Evolutionary conservation across 805 yeast genomes (phyloP).

Genomic region (Metschnikowia similis): DNA sequence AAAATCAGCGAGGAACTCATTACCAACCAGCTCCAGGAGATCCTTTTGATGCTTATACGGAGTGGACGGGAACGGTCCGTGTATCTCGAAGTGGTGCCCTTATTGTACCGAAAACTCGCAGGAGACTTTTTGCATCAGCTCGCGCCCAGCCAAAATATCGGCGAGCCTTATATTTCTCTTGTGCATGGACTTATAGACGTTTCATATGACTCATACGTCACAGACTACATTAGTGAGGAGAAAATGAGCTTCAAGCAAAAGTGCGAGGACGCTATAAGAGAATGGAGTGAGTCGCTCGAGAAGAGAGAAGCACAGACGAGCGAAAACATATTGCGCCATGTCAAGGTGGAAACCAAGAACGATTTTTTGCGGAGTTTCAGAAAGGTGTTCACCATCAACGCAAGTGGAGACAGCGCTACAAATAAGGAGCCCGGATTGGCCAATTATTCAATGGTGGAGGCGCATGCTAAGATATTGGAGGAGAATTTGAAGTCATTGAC

Average conservation of each 20-base stretch:
- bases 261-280: constrained; percentile 22
- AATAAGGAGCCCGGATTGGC: background rate
- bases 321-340: constrained; percentile 45
- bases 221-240: constrained; percentile 40
- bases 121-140: constrained; percentile 24
- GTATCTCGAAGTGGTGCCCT: constrained; percentile 38
- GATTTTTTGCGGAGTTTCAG: constrained; percentile 63
- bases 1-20: constrained; percentile 46
- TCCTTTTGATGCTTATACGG: constrained; percentile 25
- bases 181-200: constrained; percentile 37
- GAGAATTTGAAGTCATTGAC: constrained; percentile 73
- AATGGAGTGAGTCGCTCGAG: constrained; percentile 34
- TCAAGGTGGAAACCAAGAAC: constrained; percentile 45
- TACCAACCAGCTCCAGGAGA: constrained; percentile 35
- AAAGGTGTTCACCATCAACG: constrained; percentile 47
- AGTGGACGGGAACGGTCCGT: constrained; percentile 23
- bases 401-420: background rate
- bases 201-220: constrained; percentile 37
- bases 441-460: constrained; percentile 65
- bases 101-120: constrained; percentile 29
- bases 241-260: constrained; percentile 22
- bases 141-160: constrained; percentile 31
- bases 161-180: constrained; percentile 29
- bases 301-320: constrained; percentile 48
- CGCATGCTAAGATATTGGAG: constrained; percentile 71